Conservation (phyloP, 768 basidiomycete genomes). For the Tulasnella sp. region DNA sequence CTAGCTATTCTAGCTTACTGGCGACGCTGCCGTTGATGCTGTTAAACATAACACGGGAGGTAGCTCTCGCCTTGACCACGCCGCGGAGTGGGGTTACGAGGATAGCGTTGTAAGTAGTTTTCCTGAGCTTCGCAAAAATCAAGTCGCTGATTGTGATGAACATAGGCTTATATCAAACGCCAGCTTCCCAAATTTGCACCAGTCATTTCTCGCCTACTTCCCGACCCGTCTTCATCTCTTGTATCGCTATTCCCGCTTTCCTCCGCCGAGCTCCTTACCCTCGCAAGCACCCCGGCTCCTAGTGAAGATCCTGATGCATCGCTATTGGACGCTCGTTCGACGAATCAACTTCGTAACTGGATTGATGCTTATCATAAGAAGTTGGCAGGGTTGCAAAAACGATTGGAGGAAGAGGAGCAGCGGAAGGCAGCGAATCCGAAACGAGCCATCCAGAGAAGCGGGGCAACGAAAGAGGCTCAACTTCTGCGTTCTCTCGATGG, state of each 20-base stretch:
- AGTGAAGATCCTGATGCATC: neutral
- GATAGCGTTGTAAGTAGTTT: neutral
- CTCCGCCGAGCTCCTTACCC: neutral
- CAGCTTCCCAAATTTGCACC: neutral
- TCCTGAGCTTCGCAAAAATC: too few species aligned
- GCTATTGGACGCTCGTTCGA: neutral
- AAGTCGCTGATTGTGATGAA: neutral
- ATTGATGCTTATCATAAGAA: neutral
- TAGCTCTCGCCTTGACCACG: neutral
- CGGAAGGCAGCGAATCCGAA: neutral
- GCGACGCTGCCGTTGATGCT: neutral
- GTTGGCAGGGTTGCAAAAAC: neutral
- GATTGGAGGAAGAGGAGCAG: neutral
- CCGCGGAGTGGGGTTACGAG: neutral
- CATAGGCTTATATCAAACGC: neutral
- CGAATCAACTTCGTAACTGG: neutral
- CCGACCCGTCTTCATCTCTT: neutral
- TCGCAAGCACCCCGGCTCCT: neutral
- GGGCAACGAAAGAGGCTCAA: neutral
- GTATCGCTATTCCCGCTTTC: neutral
- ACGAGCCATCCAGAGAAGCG: neutral
- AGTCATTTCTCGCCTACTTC: neutral
- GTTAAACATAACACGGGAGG: neutral
- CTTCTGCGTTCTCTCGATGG: neutral
- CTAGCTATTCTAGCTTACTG: neutral